A percentile compares a stretch with the other conserved stretches of the same genome.
phyloP scores from a whole-genome alignment of 495 filamentous ascomycete genomes.

The Hypoxylon crocopeplum region DNA sequence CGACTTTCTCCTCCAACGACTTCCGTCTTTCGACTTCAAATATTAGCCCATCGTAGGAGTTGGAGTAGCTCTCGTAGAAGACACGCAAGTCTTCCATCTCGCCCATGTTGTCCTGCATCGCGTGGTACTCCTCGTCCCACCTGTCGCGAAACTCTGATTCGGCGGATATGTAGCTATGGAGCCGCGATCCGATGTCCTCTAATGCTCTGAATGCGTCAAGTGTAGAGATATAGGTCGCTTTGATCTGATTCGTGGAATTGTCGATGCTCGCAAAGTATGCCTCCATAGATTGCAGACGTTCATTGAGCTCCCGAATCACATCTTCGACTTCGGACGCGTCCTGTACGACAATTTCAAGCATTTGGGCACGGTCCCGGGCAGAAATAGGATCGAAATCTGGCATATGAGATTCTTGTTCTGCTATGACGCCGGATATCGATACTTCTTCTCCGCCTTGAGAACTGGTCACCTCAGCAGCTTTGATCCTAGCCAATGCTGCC shows the following conservation, averaged over 20 bases:
- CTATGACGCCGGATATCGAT: constrained; percentile 61
- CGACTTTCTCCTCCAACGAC: constrained; percentile 72
- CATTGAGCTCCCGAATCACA: constrained; percentile 83
- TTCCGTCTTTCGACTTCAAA: constrained; percentile 80
- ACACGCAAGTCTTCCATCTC: constrained; percentile 75
- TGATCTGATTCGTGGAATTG: constrained; percentile 63
- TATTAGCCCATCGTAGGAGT: constrained; percentile 82
- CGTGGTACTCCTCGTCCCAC: constrained; percentile 77
- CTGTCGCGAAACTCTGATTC: constrained; percentile 72
- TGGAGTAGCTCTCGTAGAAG: constrained; percentile 84
- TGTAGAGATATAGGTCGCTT: constrained; percentile 53
- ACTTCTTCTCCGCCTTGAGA: constrained; percentile 68
- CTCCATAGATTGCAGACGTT: constrained; percentile 80
- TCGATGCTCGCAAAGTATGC: constrained; percentile 62
- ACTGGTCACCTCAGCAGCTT: constrained; percentile 60
- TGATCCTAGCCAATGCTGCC: constrained; percentile 68
- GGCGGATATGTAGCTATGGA: constrained; percentile 72
- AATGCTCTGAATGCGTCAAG: constrained; percentile 69
- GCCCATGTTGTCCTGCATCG: constrained; percentile 68
- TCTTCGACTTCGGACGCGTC: constrained; percentile 90
- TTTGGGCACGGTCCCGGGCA: constrained; percentile 77
- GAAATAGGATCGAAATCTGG: constrained; percentile 73
- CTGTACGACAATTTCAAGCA: constrained; percentile 80
- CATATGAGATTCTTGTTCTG: constrained; percentile 64
- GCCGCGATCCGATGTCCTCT: constrained; percentile 67